phyloP scores from a whole-genome alignment of 139 green algal genomes.

The Chlorella sorokiniana region DNA sequence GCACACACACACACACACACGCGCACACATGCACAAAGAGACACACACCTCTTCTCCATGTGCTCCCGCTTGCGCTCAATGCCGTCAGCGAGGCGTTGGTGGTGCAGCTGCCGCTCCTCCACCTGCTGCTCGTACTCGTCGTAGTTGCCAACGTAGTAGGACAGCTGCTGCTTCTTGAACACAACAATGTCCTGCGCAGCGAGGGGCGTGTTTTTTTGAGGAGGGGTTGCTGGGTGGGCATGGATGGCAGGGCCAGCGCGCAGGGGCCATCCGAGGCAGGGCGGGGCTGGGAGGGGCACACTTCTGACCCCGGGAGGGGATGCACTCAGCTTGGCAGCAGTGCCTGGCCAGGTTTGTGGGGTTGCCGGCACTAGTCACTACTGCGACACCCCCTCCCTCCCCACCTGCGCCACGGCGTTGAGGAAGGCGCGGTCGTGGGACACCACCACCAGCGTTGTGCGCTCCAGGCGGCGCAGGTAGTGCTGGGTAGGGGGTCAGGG shows the following conservation, averaged over 20 bases:
- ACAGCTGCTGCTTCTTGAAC: slow-evolving; percentile 11
- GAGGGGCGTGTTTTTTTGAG: background rate
- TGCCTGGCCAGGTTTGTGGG: no score
- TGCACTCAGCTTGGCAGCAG: no score
- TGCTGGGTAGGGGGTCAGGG: slow-evolving; percentile 54
- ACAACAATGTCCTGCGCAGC: slow-evolving; percentile 21
- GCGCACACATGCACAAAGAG: background rate
- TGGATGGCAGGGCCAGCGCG: background rate
- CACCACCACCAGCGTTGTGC: slow-evolving; percentile 87
- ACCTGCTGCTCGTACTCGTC: slow-evolving; percentile 53
- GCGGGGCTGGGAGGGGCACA: no score
- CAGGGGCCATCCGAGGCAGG: no score
- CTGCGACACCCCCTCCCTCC: background rate
- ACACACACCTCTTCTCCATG: slow-evolving; percentile 33
- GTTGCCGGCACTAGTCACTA: no score
- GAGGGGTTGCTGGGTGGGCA: background rate
- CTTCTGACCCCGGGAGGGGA: no score
- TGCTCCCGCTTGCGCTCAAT: slow-evolving; percentile 50
- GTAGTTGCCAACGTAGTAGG: slow-evolving; percentile 60
- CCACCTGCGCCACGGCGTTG: slow-evolving; percentile 67
- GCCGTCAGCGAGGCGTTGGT: slow-evolving; percentile 32
- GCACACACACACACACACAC: background rate
- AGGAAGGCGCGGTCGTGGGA: slow-evolving; percentile 88
- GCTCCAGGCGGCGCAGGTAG: slow-evolving; percentile 52
- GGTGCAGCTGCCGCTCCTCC: slow-evolving; percentile 33